A percentile compares a stretch with the other conserved stretches of the same genome.
phyloP scores from a whole-genome alignment of 2,329 filamentous ascomycete species.

The Amauroascus verrucosus region DNA sequence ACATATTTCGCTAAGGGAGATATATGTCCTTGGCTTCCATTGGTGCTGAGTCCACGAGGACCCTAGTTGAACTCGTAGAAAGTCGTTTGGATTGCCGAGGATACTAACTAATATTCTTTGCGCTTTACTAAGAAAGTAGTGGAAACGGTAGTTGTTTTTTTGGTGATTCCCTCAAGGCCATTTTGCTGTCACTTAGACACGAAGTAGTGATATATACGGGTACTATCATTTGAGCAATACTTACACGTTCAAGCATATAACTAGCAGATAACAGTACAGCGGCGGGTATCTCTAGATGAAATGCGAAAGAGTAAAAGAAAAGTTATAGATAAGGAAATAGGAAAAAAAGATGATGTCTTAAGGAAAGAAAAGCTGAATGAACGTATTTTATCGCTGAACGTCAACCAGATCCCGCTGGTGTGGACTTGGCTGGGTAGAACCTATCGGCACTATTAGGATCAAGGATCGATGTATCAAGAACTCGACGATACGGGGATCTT shows the following conservation, averaged over 20 bases:
- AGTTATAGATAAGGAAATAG: neutral
- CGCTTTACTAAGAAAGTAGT: no score
- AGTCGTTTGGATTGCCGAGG: no score
- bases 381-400: neutral
- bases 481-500: neutral
- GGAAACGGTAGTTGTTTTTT: no score
- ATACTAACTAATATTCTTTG: no score
- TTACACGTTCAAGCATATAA: neutral
- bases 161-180: no score
- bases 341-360: neutral
- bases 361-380: neutral
- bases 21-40: no score
- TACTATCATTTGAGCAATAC: no score
- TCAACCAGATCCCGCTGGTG: neutral
- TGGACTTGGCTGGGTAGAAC: constrained; percentile 13
- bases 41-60: no score
- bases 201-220: no score
- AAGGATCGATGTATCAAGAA: neutral
- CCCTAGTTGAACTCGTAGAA: no score
- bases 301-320: neutral
- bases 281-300: neutral
- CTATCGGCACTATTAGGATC: neutral
- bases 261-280: neutral
- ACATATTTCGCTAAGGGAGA: no score
- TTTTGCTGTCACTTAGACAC: no score